Evolutionary conservation across 2,329 filamentous ascomycete species (phyloP).

Genomic region (Pyricularia pennisetigena): DNA sequence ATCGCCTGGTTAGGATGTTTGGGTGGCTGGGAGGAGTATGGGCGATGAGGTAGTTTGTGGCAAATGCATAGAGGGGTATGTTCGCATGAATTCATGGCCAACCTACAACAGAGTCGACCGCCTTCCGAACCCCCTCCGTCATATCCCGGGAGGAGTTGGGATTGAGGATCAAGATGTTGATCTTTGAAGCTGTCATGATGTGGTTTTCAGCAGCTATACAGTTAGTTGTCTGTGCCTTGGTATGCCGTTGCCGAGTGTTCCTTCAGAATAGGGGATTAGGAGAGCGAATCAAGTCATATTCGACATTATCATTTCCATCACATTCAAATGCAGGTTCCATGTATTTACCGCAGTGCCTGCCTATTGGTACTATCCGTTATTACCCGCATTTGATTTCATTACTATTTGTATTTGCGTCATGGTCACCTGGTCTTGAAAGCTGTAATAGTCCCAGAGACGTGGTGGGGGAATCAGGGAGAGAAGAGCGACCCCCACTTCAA

Average conservation of each 20-base stretch:
- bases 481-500: not conserved
- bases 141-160: conserved; percentile 68
- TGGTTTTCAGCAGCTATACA: not conserved
- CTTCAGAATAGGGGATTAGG: not conserved
- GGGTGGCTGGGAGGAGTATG: not conserved
- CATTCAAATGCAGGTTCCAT: not conserved
- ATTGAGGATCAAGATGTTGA: conserved; percentile 57
- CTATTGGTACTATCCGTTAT: not conserved
- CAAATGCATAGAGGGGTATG: not conserved
- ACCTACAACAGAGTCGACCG: conserved; percentile 21
- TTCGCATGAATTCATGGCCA: not conserved
- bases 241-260: not conserved
- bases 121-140: conserved; percentile 53
- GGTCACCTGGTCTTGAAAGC: not conserved
- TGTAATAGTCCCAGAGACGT: not conserved
- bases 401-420: not conserved
- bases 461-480: not conserved
- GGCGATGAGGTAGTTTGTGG: too few relatives aligned
- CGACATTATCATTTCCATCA: not conserved
- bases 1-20: conserved; percentile 6
- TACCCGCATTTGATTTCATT: not conserved
- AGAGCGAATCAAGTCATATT: not conserved
- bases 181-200: not conserved
- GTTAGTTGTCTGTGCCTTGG: not conserved
- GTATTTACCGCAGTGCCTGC: not conserved